Evolutionary conservation across 257 asterid genomes (phyloP).

Genomic region (Nicotiana undulata): DNA sequence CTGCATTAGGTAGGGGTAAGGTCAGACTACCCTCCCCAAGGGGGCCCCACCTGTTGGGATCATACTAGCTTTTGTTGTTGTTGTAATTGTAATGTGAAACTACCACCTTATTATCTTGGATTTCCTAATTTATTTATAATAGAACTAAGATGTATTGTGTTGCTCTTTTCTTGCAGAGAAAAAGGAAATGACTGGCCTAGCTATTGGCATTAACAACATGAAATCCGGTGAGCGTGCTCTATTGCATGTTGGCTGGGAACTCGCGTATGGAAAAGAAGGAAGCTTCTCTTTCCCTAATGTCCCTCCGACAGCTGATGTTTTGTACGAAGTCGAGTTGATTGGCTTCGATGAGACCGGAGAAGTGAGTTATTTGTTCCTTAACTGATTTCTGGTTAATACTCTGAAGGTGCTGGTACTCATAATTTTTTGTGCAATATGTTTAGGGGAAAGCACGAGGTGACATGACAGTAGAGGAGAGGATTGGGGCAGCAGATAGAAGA

Average conservation of each 20-base stretch:
- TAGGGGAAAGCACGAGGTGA: slow-evolving; percentile 95
- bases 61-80: no score
- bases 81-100: no score
- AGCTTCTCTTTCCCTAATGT: slow-evolving; percentile 97
- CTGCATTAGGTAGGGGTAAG: no score
- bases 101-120: no score
- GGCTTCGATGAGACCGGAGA: slow-evolving; percentile 96
- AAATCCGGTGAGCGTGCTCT: slow-evolving; percentile 83
- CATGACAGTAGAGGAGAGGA: slow-evolving; percentile 99
- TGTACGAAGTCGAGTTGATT: slow-evolving; percentile 86
- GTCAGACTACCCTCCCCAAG: no score
- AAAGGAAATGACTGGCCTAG: slow-evolving; percentile 81
- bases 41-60: no score
- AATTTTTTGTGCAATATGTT: neutral
- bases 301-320: slow-evolving; percentile 77
- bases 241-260: slow-evolving; percentile 78
- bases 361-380: slow-evolving; percentile 34
- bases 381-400: neutral
- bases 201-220: slow-evolving; percentile 81
- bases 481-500: slow-evolving; percentile 90
- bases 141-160: slow-evolving; percentile 7
- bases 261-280: slow-evolving; percentile 94
- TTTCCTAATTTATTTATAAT: neutral
- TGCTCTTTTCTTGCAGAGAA: slow-evolving; percentile 56
- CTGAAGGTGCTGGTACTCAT: neutral